Conservation (phyloP, 2,329 filamentous ascomycete species). For the Calonectria henricotiae region DNA sequence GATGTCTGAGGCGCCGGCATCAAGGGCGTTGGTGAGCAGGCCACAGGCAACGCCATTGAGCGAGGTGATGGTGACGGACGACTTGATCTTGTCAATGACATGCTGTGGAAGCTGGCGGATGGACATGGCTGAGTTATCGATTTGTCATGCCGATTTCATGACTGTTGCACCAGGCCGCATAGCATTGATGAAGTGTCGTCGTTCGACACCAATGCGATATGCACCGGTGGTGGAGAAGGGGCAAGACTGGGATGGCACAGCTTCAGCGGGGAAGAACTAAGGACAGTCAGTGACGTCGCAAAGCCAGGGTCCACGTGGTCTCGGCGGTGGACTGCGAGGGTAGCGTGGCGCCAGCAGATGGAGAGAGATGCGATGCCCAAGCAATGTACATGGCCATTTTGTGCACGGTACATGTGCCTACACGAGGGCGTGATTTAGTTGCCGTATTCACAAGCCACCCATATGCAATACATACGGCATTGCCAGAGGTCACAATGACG, state of each 20-base stretch:
- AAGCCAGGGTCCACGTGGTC: slow-evolving; percentile 19
- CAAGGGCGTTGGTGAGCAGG: slow-evolving; percentile 87
- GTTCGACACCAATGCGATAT: slow-evolving; percentile 1
- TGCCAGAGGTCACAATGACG: not conserved
- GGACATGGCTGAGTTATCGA: slow-evolving; percentile 64
- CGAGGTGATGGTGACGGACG: slow-evolving; percentile 84
- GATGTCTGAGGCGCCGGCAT: slow-evolving; percentile 81
- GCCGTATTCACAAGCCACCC: not conserved
- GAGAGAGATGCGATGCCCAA: not conserved
- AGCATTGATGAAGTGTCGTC: slow-evolving; percentile 3
- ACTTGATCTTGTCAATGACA: slow-evolving; percentile 85
- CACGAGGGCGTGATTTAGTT: not conserved
- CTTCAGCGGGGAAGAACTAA: not conserved
- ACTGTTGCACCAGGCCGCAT: not conserved
- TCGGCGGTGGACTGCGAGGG: not conserved
- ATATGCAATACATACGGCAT: not conserved
- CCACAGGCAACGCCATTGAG: slow-evolving; percentile 81
- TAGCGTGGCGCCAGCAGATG: not conserved
- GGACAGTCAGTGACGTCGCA: slow-evolving; percentile 33
- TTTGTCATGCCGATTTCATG: slow-evolving; percentile 12
- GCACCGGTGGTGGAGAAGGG: slow-evolving; percentile 20
- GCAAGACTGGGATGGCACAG: slow-evolving; percentile 1
- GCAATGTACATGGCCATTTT: not conserved
- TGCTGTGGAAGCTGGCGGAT: slow-evolving; percentile 81
- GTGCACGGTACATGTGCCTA: too few species aligned